Evolutionary conservation across 2,329 filamentous ascomycete species (phyloP), one percentile per base, ranked within the genome.

Genomic region (Apiospora phragmitis): DNA sequence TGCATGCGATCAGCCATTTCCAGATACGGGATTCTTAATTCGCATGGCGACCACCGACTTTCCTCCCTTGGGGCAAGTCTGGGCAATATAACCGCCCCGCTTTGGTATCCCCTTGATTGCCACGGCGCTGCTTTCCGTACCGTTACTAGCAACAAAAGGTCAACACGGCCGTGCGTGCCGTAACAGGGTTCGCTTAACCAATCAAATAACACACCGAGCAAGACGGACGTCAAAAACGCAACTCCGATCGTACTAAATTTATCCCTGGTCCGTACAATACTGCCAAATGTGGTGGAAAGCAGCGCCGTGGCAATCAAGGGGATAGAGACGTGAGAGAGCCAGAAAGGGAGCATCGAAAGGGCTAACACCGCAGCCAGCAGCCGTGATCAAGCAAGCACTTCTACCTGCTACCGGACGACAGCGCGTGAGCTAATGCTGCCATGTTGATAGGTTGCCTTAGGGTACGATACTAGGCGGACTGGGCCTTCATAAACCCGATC

Each of bases 1-100:
- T 47, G 65, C 65, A 67, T 67, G 65, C 65, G 65, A 67, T 67
- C 65, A 67, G 42, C 65, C 65, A 67, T 67, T 41, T 12, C 38
- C 11, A 12, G 14, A 18, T 12, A 62, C 55, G 45, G 65, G n/a
- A 45, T 21, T 67, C 18, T 26, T 18, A 35, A 67, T 45, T 35
- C 65, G 21, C 42, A 67, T 67, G 42, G 45, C 45, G 26, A 8
- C 65, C 65, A 29, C 65, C 65, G 65, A 47, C 65, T 67, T 67
- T 67, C n/a, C 65, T 42, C 65, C n/a, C 55, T 62, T 62, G 55
- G 32, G 55, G 32, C 55, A 62, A 62, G 55, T 9, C 29, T 35
- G 29, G 32, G 9, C 26, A n/a, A n/a, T n/a, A 9, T 38, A n/a
- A 32, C 11, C 4, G 32, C 55, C 55, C 55, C 55, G 55, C 55